A percentile compares a stretch with the other conserved stretches of the same genome.
These are phyloP conservation scores for Collybia mongolica DNA, from an alignment of 768 basidiomycete species.

Conservation along the genomic window DNA sequence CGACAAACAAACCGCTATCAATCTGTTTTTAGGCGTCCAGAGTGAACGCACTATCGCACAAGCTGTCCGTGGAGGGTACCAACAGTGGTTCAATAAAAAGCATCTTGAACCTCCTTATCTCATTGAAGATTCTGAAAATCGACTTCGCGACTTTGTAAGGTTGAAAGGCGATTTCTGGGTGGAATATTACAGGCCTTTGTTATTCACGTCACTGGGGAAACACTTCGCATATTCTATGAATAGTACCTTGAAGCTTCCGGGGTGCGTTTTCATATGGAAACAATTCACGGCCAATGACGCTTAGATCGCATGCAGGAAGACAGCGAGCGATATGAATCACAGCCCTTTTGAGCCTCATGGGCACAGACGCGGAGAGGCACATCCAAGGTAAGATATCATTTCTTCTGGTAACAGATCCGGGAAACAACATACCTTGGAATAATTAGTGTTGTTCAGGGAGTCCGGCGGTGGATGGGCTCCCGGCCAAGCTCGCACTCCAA, in stretches of 20 bases:
- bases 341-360: constrained; percentile 77
- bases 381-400: constrained; percentile 26
- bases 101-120: constrained; percentile 69
- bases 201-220: constrained; percentile 84
- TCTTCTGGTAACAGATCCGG: not conserved
- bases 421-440: constrained; percentile 4
- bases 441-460: constrained; percentile 78
- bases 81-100: constrained; percentile 79
- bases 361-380: constrained; percentile 30
- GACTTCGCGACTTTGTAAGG: constrained; percentile 60
- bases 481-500: constrained; percentile 41
- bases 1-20: constrained; percentile 96
- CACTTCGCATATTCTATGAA: constrained; percentile 96
- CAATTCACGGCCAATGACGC: not conserved
- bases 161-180: constrained; percentile 77
- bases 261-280: constrained; percentile 40
- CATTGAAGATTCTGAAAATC: constrained; percentile 60
- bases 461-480: constrained; percentile 74
- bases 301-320: constrained; percentile 48
- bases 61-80: constrained; percentile 69
- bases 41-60: constrained; percentile 49
- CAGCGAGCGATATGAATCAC: constrained; percentile 59
- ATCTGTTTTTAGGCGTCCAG: constrained; percentile 89
- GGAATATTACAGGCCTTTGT: constrained; percentile 82
- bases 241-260: constrained; percentile 79